Conservation (phyloP, 2,329 filamentous ascomycete species). For the Fusarium praegraminearum region DNA sequence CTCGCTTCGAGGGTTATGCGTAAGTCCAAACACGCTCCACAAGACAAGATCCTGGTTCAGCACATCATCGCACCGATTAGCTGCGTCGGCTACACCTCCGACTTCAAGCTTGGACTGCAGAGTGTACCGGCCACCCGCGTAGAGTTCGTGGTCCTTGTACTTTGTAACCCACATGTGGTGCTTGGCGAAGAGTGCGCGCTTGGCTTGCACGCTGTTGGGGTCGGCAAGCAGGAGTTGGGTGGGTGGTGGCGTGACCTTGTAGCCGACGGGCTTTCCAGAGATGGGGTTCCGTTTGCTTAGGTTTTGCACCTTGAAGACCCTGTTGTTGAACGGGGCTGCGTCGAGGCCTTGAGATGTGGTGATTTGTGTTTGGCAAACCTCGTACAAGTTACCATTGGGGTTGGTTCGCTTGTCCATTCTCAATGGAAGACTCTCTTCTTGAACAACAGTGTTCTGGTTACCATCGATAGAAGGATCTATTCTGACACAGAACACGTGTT, state of each 20-base stretch:
- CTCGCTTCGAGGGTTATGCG: constrained; percentile 14
- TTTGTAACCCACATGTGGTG: constrained; percentile 62
- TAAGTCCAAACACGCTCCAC: constrained; percentile 22
- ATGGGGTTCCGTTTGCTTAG: constrained; percentile 56
- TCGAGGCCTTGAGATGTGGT: constrained; percentile 61
- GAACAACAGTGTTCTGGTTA: constrained; percentile 64
- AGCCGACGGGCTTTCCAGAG: constrained; percentile 61
- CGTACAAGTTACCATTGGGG: constrained; percentile 61
- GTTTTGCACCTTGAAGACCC: constrained; percentile 65
- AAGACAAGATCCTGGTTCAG: constrained; percentile 21
- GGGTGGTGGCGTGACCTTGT: constrained; percentile 58
- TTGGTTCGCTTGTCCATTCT: constrained; percentile 58
- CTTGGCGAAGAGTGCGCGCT: constrained; percentile 57
- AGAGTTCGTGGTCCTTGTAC: constrained; percentile 60
- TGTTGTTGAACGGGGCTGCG: constrained; percentile 62
- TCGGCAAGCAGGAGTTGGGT: constrained; percentile 58
- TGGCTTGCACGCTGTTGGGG: constrained; percentile 55
- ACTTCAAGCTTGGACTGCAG: constrained; percentile 31
- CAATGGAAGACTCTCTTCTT: constrained; percentile 58
- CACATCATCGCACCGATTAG: constrained; percentile 17
- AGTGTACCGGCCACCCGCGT: constrained; percentile 58
- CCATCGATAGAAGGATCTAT: constrained; percentile 76
- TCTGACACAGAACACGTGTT: constrained; percentile 75
- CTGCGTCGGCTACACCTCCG: constrained; percentile 13
- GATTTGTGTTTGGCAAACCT: constrained; percentile 60